Evolutionary conservation across 768 basidiomycete species (phyloP), one percentile per base, ranked within the genome.

Genomic region (Mycena floridula): DNA sequence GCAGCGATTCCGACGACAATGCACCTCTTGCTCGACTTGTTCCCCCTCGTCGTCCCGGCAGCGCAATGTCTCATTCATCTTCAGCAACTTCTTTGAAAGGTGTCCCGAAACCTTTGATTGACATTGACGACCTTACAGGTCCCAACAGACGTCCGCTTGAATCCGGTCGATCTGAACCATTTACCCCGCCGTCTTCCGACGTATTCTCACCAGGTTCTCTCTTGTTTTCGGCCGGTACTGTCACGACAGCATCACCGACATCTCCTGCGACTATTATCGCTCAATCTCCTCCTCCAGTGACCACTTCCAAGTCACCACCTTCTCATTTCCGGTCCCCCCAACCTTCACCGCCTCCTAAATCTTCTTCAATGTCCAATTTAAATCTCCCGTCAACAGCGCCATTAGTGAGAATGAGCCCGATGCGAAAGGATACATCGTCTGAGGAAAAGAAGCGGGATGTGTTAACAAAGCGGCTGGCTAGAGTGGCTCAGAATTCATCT

Each of bases 41-140:
- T 6, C 68, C 69, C 0, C 85, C 86, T 9, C 73, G 68, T 39
- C 72, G 87, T 26, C 85, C 86, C 13, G 84, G 82, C 15, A 85
- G 81, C 50, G 70, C 82, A 15, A 59, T 72, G 47, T 76, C 75
- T 6, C 62, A 65, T 6, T 60, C 61, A 44, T 68, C 48, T 5
- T n/a, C n/a, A 30, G 1, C 21, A 22, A 26, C n/a, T 50, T 36
- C 32, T 8, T 37, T 40, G n/a, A 32, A 27, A 26, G n/a, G n/a
- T n/a, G n/a, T n/a, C n/a, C 50, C 52, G 1, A 76, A 76, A 45
- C 76, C 76, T 5, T 63, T 78, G 8, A 76, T 78, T 37, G 74
- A 78, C 48, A 76, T 78, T 44, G 67, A 63, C 28, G 63, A 68
- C 50, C 59, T 78, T 5, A 70, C 68, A 0, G 45, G 43, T 7